phyloP scores from a whole-genome alignment of 1,139 yeast genomes.

The Waltiozyma sp. region DNA sequence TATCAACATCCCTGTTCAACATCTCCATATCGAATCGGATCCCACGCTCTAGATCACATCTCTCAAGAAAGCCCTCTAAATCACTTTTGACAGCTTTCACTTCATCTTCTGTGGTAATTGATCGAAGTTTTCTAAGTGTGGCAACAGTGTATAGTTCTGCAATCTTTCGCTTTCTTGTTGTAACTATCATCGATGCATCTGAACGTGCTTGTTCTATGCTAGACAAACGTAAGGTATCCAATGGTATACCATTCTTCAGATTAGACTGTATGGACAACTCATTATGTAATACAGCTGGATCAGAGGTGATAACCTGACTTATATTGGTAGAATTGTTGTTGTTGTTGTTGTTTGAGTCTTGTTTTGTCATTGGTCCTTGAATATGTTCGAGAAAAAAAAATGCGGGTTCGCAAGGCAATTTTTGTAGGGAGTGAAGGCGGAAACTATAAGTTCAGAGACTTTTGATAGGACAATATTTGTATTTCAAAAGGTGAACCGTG shows the following conservation, averaged over 20 bases:
- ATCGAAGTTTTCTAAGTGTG: constrained; percentile 19
- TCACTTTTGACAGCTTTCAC: constrained; percentile 27
- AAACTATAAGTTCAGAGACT: neutral
- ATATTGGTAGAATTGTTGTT: neutral
- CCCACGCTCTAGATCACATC: constrained; percentile 33
- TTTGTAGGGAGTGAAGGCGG: neutral
- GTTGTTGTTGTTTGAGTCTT: neutral
- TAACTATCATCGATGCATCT: constrained; percentile 27
- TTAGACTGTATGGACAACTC: constrained; percentile 1
- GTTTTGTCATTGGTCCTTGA: neutral
- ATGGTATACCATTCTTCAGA: constrained; percentile 10
- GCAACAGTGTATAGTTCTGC: constrained; percentile 47
- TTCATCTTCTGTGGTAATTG: constrained; percentile 16
- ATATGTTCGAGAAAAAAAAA: neutral
- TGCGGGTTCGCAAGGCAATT: too few relatives aligned
- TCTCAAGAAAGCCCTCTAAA: constrained; percentile 31
- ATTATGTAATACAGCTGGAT: neutral
- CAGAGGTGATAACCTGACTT: neutral
- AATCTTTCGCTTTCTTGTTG: constrained; percentile 38
- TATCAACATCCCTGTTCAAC: neutral
- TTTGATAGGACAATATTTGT: neutral
- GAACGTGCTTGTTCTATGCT: constrained; percentile 33
- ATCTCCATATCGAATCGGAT: constrained; percentile 12
- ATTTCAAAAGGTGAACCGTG: neutral
- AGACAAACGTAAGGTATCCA: constrained; percentile 33